Conservation (phyloP, 2,329 filamentous ascomycete species). For the Nectriaceae sp. region DNA sequence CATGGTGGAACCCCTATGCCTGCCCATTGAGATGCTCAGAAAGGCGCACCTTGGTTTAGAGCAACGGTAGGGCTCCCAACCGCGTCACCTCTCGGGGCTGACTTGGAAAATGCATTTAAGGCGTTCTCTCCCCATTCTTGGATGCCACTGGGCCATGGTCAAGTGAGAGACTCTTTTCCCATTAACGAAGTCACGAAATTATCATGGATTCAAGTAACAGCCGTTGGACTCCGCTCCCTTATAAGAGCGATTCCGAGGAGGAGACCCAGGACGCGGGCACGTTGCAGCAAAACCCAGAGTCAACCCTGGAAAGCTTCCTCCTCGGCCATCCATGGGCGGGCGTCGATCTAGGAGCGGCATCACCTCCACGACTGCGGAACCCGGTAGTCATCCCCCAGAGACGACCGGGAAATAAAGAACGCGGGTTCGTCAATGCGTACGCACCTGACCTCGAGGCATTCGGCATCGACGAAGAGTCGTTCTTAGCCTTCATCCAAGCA, state of each 20-base stretch:
- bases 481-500: constrained; percentile 14
- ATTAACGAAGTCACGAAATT: too few relatives aligned
- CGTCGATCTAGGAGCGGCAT: not conserved
- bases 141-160: too few relatives aligned
- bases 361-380: not conserved
- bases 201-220: not conserved
- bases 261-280: not conserved
- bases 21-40: too few relatives aligned
- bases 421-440: constrained; percentile 17
- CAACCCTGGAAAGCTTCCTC: not conserved
- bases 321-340: not conserved
- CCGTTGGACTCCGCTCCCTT: not conserved
- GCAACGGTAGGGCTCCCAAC: too few relatives aligned
- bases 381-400: constrained; percentile 17
- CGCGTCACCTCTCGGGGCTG: too few relatives aligned
- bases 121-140: too few relatives aligned
- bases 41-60: too few relatives aligned
- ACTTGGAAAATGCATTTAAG: too few relatives aligned
- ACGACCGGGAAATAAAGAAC: constrained; percentile 13
- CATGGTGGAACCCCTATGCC: too few relatives aligned
- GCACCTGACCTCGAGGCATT: constrained; percentile 10
- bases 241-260: not conserved
- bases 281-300: not conserved
- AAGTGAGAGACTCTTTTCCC: too few relatives aligned
- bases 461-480: constrained; percentile 16